Percentiles rank a stretch among this genome's conserved stretches.
phyloP scores from a whole-genome alignment of 2,329 filamentous ascomycete genomes.

The Xylogone sp. region DNA sequence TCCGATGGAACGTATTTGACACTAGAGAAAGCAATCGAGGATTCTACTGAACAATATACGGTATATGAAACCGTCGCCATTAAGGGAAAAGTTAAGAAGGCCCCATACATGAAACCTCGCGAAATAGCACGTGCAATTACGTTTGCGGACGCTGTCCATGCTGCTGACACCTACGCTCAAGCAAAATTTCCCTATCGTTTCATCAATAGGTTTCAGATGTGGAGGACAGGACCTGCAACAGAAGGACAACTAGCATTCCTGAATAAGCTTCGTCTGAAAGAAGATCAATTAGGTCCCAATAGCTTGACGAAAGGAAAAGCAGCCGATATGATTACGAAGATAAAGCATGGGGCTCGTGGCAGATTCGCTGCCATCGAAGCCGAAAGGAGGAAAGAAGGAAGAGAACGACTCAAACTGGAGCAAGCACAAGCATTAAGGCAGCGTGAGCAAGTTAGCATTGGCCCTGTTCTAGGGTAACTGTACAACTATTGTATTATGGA shows the following conservation, averaged over 20 bases:
- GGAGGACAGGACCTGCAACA: conserved; percentile 66
- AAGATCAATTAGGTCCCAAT: conserved; percentile 48
- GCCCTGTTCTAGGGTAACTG: conserved; percentile 38
- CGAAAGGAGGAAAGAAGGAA: conserved; percentile 46
- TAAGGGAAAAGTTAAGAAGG: conserved; percentile 35
- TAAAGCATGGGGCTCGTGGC: conserved; percentile 76
- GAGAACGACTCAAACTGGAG: conserved; percentile 32
- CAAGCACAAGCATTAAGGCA: conserved; percentile 35
- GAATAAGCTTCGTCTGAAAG: conserved; percentile 57
- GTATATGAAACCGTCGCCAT: conserved; percentile 33
- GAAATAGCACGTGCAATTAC: conserved; percentile 61
- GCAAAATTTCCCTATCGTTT: conserved; percentile 63
- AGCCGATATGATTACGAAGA: conserved; percentile 86
- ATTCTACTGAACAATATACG: conserved; percentile 21
- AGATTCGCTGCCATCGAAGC: conserved; percentile 52
- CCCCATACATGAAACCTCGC: conserved; percentile 66
- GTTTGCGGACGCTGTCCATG: conserved; percentile 74
- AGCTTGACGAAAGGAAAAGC: conserved; percentile 77
- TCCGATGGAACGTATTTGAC: conserved; percentile 58
- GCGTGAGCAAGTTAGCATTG: conserved; percentile 52
- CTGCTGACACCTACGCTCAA: conserved; percentile 75
- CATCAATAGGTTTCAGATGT: conserved; percentile 61
- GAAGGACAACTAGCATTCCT: conserved; percentile 64
- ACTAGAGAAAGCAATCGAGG: conserved; percentile 33
- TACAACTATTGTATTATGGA: neutral